A percentile compares a stretch with the other conserved stretches of the same genome.
phyloP scores from a whole-genome alignment of 1,284 basidiomycete genomes.

The Cutaneotrichosporon spelunceum region DNA sequence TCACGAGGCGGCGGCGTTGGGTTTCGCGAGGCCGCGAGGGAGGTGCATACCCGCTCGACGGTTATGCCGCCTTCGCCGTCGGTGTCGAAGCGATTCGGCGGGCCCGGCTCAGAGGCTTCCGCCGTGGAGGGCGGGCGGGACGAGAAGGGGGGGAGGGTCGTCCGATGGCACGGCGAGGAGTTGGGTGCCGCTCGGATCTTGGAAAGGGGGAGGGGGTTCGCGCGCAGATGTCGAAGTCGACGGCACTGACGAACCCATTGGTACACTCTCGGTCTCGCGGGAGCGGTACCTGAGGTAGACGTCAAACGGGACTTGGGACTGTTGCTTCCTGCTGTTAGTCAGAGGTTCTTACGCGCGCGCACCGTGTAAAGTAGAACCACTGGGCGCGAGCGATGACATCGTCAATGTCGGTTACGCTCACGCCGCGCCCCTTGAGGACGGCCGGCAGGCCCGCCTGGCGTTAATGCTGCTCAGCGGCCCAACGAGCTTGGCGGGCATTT shows the following conservation, averaged over 20 bases:
- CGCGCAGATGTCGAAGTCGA: background rate
- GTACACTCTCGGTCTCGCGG: conserved; percentile 20
- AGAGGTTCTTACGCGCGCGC: conserved; percentile 6
- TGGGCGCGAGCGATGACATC: conserved; percentile 43
- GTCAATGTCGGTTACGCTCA: conserved; percentile 35
- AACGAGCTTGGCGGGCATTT: too few relatives aligned
- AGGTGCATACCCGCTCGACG: conserved; percentile 3
- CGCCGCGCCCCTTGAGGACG: conserved; percentile 34
- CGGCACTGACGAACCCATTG: conserved; percentile 15
- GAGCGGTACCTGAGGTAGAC: conserved; percentile 16
- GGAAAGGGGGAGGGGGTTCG: background rate
- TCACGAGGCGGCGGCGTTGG: background rate
- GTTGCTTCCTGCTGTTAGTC: conserved; percentile 10
- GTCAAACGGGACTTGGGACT: conserved; percentile 18
- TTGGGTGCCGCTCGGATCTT: background rate
- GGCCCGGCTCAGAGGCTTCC: too few relatives aligned
- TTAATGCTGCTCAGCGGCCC: background rate
- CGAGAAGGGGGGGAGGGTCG: background rate
- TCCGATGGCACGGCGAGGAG: background rate
- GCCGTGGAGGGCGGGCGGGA: background rate
- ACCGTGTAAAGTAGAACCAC: conserved; percentile 47
- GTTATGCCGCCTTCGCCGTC: conserved; percentile 9
- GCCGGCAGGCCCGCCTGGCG: conserved; percentile 33
- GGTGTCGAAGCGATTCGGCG: background rate
- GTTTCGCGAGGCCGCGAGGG: background rate